Conservation (phyloP, 108 stramenopile genomes). For the Pseudonitzschia multiseries region DNA sequence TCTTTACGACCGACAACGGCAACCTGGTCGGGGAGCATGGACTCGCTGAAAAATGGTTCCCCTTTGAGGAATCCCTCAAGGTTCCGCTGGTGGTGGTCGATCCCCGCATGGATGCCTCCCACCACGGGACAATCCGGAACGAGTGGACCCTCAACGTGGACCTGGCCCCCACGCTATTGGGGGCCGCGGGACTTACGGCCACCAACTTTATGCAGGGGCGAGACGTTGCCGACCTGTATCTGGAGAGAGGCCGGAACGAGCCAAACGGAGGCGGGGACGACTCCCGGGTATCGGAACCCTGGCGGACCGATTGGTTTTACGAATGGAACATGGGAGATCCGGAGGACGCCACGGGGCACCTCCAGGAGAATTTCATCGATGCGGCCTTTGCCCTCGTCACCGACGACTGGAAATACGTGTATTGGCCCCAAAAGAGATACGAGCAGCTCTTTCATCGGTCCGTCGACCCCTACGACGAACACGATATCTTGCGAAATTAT, state of each 20-base stretch:
- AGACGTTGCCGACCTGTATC: slow-evolving; percentile 71
- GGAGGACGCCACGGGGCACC: slow-evolving; percentile 30
- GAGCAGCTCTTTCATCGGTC: slow-evolving; percentile 77
- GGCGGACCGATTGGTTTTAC: slow-evolving; percentile 82
- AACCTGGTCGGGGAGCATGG: slow-evolving; percentile 61
- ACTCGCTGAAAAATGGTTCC: slow-evolving; percentile 66
- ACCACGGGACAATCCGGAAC: slow-evolving; percentile 53
- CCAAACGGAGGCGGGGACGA: not conserved
- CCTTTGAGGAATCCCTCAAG: slow-evolving; percentile 74
- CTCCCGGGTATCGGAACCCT: slow-evolving; percentile 11
- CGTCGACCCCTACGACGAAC: slow-evolving; percentile 72
- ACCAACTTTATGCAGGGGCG: slow-evolving; percentile 70
- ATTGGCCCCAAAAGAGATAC: slow-evolving; percentile 73
- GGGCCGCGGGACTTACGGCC: slow-evolving; percentile 55
- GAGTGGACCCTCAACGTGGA: slow-evolving; percentile 78
- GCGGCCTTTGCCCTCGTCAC: slow-evolving; percentile 76
- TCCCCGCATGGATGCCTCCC: slow-evolving; percentile 62
- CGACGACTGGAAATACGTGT: slow-evolving; percentile 74
- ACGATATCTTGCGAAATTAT: slow-evolving; percentile 43
- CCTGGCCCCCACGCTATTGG: slow-evolving; percentile 76
- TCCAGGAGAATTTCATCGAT: slow-evolving; percentile 46
- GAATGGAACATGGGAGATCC: slow-evolving; percentile 58
- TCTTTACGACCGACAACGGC: slow-evolving; percentile 88
- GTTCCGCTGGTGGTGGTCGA: slow-evolving; percentile 79
- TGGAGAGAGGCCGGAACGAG: not conserved